A percentile compares a stretch with the other conserved stretches of the same genome.
Conservation (phyloP, 768 basidiomycete genomes). For the Mycena rosella region DNA sequence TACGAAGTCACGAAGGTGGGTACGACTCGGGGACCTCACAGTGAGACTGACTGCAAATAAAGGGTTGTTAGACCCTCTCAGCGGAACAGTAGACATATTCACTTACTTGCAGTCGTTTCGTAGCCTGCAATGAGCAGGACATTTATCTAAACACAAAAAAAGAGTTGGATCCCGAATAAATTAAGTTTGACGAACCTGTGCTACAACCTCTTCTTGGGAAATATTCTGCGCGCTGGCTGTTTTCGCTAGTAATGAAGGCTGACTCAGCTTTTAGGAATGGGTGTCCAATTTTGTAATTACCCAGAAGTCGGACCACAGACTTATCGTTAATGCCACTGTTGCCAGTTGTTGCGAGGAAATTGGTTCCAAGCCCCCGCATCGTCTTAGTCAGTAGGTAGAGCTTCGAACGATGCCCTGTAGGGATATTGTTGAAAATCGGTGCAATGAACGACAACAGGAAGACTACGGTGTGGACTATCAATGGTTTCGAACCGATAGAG, state of each 20-base stretch:
- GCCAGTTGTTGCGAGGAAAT: background rate
- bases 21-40: background rate
- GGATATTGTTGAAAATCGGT: background rate
- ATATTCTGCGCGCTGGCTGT: background rate
- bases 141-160: background rate
- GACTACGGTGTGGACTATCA: background rate
- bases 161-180: background rate
- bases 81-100: background rate
- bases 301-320: conserved; percentile 13
- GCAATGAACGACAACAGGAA: conserved; percentile 6
- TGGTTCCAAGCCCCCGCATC: conserved; percentile 5
- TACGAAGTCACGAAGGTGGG: no score
- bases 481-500: background rate
- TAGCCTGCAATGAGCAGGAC: conserved; percentile 16
- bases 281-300: background rate
- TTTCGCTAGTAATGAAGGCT: background rate
- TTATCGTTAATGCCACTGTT: background rate
- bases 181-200: background rate
- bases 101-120: conserved; percentile 23
- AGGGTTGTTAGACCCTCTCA: background rate
- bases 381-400: conserved; percentile 1
- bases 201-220: conserved; percentile 11
- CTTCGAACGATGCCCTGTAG: background rate
- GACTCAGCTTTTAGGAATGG: background rate
- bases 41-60: conserved; percentile 7